Conservation (phyloP, 805 yeast genomes). For the Priceomyces medius region DNA sequence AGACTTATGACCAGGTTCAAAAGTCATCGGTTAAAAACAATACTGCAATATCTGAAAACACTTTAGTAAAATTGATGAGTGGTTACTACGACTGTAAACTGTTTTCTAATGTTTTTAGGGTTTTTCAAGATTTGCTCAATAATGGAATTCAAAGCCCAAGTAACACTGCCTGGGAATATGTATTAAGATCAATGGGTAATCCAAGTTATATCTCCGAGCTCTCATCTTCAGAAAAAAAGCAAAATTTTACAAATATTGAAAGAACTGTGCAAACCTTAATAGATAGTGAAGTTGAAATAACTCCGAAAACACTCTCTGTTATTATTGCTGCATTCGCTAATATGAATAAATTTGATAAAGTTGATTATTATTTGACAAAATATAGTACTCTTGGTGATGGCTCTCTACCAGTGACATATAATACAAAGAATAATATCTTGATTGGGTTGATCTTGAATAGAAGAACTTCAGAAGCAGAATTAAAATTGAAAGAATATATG, state of each 20-base stretch:
- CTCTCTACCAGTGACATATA: conserved; percentile 30
- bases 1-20: conserved; percentile 24
- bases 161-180: conserved; percentile 56
- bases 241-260: conserved; percentile 22
- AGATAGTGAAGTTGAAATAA: conserved; percentile 32
- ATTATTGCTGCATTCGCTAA: conserved; percentile 49
- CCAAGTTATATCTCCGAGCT: conserved; percentile 25
- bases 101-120: conserved; percentile 36
- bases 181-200: conserved; percentile 49
- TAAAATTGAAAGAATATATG: conserved; percentile 36
- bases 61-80: conserved; percentile 46
- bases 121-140: conserved; percentile 51
- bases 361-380: conserved; percentile 36
- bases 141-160: conserved; percentile 40
- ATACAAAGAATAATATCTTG: conserved; percentile 45
- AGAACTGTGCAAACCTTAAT: conserved; percentile 30
- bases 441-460: conserved; percentile 43
- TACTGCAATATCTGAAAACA: conserved; percentile 36
- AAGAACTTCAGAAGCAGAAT: conserved; percentile 45
- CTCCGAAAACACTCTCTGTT: conserved; percentile 48
- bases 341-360: conserved; percentile 40
- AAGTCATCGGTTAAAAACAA: conserved; percentile 23
- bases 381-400: conserved; percentile 20
- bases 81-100: conserved; percentile 38
- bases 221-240: conserved; percentile 27